Evolutionary conservation across 305 asterid species (phyloP), one percentile per base, ranked within the genome.

Genomic region (Lippia alba): DNA sequence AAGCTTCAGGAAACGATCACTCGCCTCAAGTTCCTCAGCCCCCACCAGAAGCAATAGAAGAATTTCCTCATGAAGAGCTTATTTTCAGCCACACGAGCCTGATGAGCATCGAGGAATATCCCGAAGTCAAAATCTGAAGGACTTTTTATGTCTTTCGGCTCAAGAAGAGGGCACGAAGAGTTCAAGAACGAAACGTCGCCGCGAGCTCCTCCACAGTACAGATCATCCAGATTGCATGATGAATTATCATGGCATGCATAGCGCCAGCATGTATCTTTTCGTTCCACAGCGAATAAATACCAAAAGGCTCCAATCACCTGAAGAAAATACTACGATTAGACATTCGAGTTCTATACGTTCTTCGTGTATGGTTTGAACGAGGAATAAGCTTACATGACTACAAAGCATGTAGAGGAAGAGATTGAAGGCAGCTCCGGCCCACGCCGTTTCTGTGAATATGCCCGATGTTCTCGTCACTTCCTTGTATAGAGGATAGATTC

Each of bases 11-110:
- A 19, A 33, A 12, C 76, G 74, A 61, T 11, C 12, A 11, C 49
- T 44, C 51, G 82, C 96, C 92, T 90, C 67, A 90, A 78, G 78
- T 79, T 86, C 62, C 92, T 68, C 24, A 86, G 79, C 14, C 95
- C 96, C 95, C 95, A 90, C 95, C 95, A 90, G 68, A 90, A 86
- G 85, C 95, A 88, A 67, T 81, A 86, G 61, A 85, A 70, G 50
- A 82, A 80, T 32, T 90, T 90, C 69, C 49, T 72, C 3, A 33
- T 53, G 34, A 87, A 86, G 74, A 50, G 12, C n/a, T 56, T 49
- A 36, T 77, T 78, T 40, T 83, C 88, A n/a, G 81, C 84, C 11
- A 90, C 76, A 32, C 61, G 75, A 49, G 90, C 81, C 69, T 64
- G 80, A 60, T 84, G 85, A 72, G 85, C 92, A 63, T 90, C 92